Evolutionary conservation across 805 yeast genomes (phyloP).

Genomic region (Candida argentea): DNA sequence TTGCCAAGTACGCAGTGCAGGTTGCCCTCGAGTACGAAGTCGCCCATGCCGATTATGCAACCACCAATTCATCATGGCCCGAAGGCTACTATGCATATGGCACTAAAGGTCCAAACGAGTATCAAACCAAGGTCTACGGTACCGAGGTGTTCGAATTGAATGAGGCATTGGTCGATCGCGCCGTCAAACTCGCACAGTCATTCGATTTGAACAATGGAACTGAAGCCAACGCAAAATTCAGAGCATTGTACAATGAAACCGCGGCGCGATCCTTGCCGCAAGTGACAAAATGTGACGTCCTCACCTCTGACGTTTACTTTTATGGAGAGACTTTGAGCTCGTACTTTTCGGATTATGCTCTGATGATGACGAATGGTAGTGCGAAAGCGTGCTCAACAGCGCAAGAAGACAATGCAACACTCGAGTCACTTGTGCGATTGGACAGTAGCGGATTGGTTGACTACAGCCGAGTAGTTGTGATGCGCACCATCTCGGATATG

Average conservation of each 20-base stretch:
- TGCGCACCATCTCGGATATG: constrained; percentile 56
- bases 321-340: constrained; percentile 42
- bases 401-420: constrained; percentile 59
- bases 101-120: constrained; percentile 35
- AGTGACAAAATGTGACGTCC: constrained; percentile 45
- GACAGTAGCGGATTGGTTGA: constrained; percentile 46
- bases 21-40: constrained; percentile 51
- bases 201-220: constrained; percentile 38
- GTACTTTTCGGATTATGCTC: constrained; percentile 38
- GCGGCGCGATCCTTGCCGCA: constrained; percentile 43
- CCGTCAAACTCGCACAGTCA: constrained; percentile 39
- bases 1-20: constrained; percentile 52
- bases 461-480: constrained; percentile 44
- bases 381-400: constrained; percentile 53
- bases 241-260: constrained; percentile 34
- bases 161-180: constrained; percentile 48
- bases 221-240: constrained; percentile 31
- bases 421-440: constrained; percentile 49
- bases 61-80: constrained; percentile 39
- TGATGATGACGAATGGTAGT: constrained; percentile 46
- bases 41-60: constrained; percentile 28
- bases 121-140: constrained; percentile 49
- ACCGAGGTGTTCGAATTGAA: constrained; percentile 58
- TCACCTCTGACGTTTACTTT: constrained; percentile 54
- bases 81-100: constrained; percentile 53